phyloP scores from a whole-genome alignment of 1,284 basidiomycete species.

The Schizophyllum amplum region DNA sequence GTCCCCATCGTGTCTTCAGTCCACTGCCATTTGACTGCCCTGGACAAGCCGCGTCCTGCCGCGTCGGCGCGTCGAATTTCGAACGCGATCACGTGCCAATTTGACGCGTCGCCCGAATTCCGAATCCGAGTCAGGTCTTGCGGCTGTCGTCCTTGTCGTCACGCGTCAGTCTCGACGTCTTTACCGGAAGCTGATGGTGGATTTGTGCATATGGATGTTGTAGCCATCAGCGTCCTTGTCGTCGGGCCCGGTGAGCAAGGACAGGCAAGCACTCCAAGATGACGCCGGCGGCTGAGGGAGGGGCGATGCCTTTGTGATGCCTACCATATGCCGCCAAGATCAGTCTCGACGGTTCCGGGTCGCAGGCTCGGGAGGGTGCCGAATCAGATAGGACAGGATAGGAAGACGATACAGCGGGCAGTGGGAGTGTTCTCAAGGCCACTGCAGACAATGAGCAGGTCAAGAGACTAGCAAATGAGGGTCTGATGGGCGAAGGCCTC shows the following conservation, averaged over 20 bases:
- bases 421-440: neutral
- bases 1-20: too few species aligned
- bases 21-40: too few species aligned
- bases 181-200: neutral
- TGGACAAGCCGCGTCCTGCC: too few species aligned
- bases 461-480: neutral
- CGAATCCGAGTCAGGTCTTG: too few species aligned
- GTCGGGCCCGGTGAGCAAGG: neutral
- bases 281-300: neutral
- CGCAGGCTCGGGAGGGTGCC: neutral
- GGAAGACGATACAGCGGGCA: neutral
- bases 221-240: neutral
- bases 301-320: neutral
- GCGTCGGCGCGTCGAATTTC: too few species aligned
- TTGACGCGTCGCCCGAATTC: neutral
- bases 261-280: neutral
- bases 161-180: neutral
- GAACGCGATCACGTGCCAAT: neutral
- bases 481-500: neutral
- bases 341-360: neutral
- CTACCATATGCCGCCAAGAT: neutral
- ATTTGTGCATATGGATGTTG: neutral
- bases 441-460: neutral
- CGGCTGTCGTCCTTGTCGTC: neutral
- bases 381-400: neutral